Evolutionary conservation across 495 filamentous ascomycete species (phyloP), one percentile per base, ranked within the genome.

Genomic region (Podospora didyma): DNA sequence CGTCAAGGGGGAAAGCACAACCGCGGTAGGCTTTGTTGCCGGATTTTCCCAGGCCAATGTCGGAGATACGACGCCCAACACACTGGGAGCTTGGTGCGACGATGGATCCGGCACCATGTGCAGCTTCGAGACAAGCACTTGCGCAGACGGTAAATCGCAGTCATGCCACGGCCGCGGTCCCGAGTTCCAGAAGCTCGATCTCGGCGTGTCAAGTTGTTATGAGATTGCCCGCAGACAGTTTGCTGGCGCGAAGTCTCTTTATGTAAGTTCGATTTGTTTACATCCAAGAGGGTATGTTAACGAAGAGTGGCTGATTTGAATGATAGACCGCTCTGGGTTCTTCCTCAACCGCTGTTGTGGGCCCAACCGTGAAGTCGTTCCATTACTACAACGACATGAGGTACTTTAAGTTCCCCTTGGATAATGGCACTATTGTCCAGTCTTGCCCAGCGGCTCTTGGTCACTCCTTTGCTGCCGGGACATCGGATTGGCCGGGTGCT

Each of bases 31-130:
- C 21, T 96, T 92, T 59, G 88, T 98, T 16, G 90, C 94, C 7
- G 94, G 89, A 0, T 98, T 98, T 67, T 92, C 90, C 2, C 92
- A 97, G 70, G 84, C 90, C 4, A 98, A 91, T 63, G 92, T 96
- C 46, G 94, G 94, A 19, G 94, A 98, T 62, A 96, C 91, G 2
- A 87, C 84, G 10, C 94, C 94, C 17, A 98, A 98, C 63, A 80
- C 90, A 7, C 74, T 89, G 0, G 94, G 94, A 7, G 86, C 87
- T n/a, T 90, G 79, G 75, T 91, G 88, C 59, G 86, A 91, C 55
- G 88, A 90, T 65, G 85, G 86, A 4, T 84, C 86, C 16, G 82
- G 79, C n/a, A 65, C 82, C 56, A 69, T 76, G 66, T 90, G 87
- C 56, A 77, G 76, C 24, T 86, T 87, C 48, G 73, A 85, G 52